Evolutionary conservation across 495 filamentous ascomycete species (phyloP).

Genomic region (Aspergillus sparsus): DNA sequence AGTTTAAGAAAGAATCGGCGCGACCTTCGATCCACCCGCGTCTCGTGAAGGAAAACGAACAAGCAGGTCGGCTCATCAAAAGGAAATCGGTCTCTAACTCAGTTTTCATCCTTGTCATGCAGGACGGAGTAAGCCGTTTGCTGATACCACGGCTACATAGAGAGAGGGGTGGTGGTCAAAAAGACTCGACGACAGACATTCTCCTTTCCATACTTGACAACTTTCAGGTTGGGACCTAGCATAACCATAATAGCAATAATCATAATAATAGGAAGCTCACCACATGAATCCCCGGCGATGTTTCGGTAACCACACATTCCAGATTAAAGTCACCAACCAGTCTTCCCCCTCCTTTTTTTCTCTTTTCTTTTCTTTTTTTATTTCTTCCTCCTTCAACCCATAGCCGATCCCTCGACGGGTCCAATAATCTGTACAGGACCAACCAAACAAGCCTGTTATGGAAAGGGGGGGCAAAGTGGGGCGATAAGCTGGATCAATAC

Average conservation of each 20-base stretch:
- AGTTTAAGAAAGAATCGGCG: slow-evolving; percentile 18
- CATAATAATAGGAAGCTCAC: neutral
- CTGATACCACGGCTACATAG: neutral
- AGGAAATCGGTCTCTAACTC: neutral
- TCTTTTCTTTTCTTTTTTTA: neutral
- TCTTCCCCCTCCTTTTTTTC: slow-evolving; percentile 5
- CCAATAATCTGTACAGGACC: slow-evolving; percentile 16
- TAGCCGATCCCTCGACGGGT: slow-evolving; percentile 18
- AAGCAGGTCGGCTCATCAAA: neutral
- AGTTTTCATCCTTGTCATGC: slow-evolving; percentile 3
- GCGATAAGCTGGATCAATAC: slow-evolving; percentile 27
- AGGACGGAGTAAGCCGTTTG: slow-evolving; percentile 3
- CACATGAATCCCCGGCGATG: neutral
- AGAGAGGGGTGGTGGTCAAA: neutral
- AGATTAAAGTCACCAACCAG: neutral
- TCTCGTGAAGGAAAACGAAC: slow-evolving; percentile 19
- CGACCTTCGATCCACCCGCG: slow-evolving; percentile 18
- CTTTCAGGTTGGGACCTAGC: too few species aligned
- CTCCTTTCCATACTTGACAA: neutral
- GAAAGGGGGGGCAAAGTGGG: slow-evolving; percentile 21
- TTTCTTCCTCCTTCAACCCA: neutral
- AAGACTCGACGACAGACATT: neutral
- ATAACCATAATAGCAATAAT: too few species aligned
- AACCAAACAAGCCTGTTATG: neutral
- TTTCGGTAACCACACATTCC: neutral